Conservation (phyloP, 345 rosid species). For the Euphorbia pulcherrima region DNA sequence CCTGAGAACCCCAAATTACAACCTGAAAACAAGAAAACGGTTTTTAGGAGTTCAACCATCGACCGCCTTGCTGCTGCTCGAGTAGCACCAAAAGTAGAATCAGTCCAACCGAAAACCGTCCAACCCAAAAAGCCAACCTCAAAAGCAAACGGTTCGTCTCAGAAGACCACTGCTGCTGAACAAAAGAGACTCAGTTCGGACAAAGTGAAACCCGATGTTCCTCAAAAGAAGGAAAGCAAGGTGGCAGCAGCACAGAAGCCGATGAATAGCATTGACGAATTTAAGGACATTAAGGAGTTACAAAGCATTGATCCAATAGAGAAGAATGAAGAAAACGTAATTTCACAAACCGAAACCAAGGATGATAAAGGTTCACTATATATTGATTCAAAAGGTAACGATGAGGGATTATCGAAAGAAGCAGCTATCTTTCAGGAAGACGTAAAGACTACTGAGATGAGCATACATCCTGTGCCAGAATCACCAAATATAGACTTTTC, state of each 20-base stretch:
- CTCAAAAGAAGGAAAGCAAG: slow-evolving; percentile 36
- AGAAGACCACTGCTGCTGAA: slow-evolving; percentile 32
- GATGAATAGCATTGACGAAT: slow-evolving; percentile 33
- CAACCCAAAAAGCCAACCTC: slow-evolving; percentile 42
- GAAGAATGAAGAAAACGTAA: slow-evolving; percentile 26
- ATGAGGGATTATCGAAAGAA: slow-evolving; percentile 24
- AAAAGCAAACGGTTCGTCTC: slow-evolving; percentile 38
- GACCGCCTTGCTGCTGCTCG: slow-evolving; percentile 80
- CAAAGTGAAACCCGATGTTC: slow-evolving; percentile 36
- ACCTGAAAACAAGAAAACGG: slow-evolving; percentile 45
- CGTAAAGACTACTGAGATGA: slow-evolving; percentile 28
- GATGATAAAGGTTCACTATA: slow-evolving; percentile 19
- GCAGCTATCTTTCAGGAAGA: slow-evolving; percentile 33
- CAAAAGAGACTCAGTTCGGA: slow-evolving; percentile 36
- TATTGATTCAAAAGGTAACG: slow-evolving; percentile 23
- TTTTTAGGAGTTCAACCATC: slow-evolving; percentile 73
- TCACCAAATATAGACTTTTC: slow-evolving; percentile 34
- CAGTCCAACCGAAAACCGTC: slow-evolving; percentile 35
- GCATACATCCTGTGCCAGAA: slow-evolving; percentile 27
- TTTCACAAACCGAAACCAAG: slow-evolving; percentile 17
- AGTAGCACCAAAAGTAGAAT: slow-evolving; percentile 38
- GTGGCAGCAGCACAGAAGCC: slow-evolving; percentile 24
- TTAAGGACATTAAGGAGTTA: slow-evolving; percentile 65
- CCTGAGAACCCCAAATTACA: slow-evolving; percentile 36
- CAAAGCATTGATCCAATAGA: slow-evolving; percentile 36